Evolutionary conservation across 2,329 filamentous ascomycete species (phyloP), one percentile per base, ranked within the genome.

Genomic region (Phoma herbarum): DNA sequence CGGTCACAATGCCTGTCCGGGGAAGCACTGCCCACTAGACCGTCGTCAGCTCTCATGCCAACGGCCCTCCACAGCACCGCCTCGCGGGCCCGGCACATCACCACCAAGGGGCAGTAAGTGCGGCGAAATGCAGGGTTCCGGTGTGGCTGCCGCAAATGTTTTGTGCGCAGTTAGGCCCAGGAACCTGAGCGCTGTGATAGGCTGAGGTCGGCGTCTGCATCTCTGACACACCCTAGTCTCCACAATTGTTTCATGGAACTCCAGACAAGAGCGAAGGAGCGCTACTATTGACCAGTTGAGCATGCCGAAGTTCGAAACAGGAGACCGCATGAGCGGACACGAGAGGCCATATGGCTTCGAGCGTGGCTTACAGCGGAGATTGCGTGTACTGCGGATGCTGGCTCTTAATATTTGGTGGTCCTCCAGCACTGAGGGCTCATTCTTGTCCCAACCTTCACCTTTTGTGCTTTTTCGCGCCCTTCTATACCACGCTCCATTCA

Each of bases 191-290:
- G 18, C 16, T 55, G 50, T 54, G 39, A 59, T 59, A 22, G 56
- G 56, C 26, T 11, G n/a, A 33, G 11, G 26, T 31, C 50, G 52
- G 68, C 61, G 66, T 63, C 64, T 66, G 60, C 60, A 56, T 39
- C 55, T 67, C 72, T 75, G 71, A 75, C 66, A 70, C 73, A 46
- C 56, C 63, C 73, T 73, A 74, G 70, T 63, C 64, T 65, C 72
- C 71, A 75, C 72, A 47, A 28, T 59, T 60, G 70, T 68, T 71
- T 74, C 65, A 67, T 69, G 68, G 71, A 75, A 75, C 72, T 69
- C 62, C 64, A 66, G 50, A 64, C 52, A 63, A 63, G 59, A 52
- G 52, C 59, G 52, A 65, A 62, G 59, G 60, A 67, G 63, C 61
- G 52, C 58, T 57, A 41, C 60, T 55, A 60, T 65, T 61, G 59